phyloP scores from a whole-genome alignment of 2,329 filamentous ascomycete genomes.

The Akanthomyces lecanii region DNA sequence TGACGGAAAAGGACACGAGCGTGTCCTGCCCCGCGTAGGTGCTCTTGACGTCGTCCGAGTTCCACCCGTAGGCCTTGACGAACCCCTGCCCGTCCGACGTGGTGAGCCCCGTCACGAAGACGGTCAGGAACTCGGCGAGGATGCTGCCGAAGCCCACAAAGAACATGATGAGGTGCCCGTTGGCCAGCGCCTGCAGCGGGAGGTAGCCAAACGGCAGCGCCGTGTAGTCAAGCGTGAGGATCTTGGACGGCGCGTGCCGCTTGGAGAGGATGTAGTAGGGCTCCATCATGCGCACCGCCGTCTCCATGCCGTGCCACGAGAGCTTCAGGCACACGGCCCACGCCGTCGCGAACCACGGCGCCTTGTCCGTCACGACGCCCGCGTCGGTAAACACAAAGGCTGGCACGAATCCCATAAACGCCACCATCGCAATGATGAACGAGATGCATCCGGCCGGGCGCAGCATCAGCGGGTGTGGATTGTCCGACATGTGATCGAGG shows the following conservation, averaged over 20 bases:
- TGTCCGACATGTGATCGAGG: slow-evolving; percentile 45
- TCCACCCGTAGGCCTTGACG: slow-evolving; percentile 29
- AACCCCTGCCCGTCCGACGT: slow-evolving; percentile 62
- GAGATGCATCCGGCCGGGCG: slow-evolving; percentile 55
- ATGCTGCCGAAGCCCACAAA: slow-evolving; percentile 67
- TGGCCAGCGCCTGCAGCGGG: slow-evolving; percentile 56
- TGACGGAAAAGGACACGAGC: slow-evolving; percentile 60
- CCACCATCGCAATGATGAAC: slow-evolving; percentile 54
- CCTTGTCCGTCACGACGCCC: slow-evolving; percentile 53
- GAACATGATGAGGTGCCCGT: slow-evolving; percentile 61
- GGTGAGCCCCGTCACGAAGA: slow-evolving; percentile 62
- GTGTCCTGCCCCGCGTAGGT: slow-evolving; percentile 57
- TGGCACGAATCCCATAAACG: slow-evolving; percentile 56
- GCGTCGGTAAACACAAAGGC: slow-evolving; percentile 57
- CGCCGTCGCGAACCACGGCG: slow-evolving; percentile 62
- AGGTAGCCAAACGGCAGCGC: slow-evolving; percentile 66
- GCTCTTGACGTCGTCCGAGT: slow-evolving; percentile 19
- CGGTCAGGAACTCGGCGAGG: slow-evolving; percentile 68
- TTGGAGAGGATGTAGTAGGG: slow-evolving; percentile 67
- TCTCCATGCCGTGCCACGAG: slow-evolving; percentile 64
- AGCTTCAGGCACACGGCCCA: slow-evolving; percentile 65
- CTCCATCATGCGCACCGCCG: slow-evolving; percentile 67
- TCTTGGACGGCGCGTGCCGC: slow-evolving; percentile 60
- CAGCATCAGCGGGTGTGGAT: slow-evolving; percentile 67
- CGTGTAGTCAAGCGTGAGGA: slow-evolving; percentile 68